Percentiles rank a stretch among this genome's conserved stretches.
These are phyloP conservation scores for Daldinia sp. DNA, from an alignment of 2,329 filamentous ascomycete species.

Conservation along the genomic window DNA sequence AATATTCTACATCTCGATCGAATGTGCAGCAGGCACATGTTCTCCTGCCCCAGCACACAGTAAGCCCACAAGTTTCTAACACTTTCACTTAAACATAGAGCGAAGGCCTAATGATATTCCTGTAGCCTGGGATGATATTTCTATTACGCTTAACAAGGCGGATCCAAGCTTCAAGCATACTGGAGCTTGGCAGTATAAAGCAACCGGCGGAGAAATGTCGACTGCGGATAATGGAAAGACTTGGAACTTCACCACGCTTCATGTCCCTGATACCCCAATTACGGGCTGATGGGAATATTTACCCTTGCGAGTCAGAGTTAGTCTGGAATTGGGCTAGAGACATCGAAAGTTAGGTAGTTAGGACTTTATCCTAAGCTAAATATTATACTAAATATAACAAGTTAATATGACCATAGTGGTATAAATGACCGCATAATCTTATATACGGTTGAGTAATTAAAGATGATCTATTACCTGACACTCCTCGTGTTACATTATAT, in stretches of 20 bases:
- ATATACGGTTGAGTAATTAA: no score
- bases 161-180: constrained; percentile 16
- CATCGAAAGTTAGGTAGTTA: neutral
- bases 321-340: neutral
- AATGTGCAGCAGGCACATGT: constrained; percentile 18
- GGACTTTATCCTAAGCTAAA: neutral
- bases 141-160: constrained; percentile 12
- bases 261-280: neutral
- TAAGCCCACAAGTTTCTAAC: neutral
- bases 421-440: no score
- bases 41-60: constrained; percentile 17
- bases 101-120: neutral
- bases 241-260: constrained; percentile 20
- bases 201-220: constrained; percentile 17
- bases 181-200: constrained; percentile 17
- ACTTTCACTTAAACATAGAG: neutral
- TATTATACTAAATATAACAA: no score
- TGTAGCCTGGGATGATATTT: neutral
- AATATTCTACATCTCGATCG: constrained; percentile 22
- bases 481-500: no score
- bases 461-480: no score
- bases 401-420: no score
- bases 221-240: constrained; percentile 15
- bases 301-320: neutral
- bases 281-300: neutral